These are phyloP conservation scores for Gomphus bonarii DNA, from an alignment of 1,284 basidiomycete species.

Conservation along the genomic window DNA sequence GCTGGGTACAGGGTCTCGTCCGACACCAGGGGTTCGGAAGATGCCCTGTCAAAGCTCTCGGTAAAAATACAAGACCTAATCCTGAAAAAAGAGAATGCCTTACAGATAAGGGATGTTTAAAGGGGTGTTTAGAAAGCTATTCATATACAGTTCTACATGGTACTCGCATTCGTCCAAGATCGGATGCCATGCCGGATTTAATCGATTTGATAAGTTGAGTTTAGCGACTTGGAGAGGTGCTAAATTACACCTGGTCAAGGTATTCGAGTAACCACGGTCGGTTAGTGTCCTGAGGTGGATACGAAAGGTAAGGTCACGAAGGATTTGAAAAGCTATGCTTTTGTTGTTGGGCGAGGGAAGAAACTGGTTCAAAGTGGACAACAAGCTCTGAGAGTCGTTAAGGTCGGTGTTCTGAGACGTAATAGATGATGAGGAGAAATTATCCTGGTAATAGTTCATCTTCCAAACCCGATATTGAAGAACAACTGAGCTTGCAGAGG, in stretches of 20 bases:
- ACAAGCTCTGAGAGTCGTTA: not conserved
- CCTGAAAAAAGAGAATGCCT: not conserved
- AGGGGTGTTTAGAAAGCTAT: not conserved
- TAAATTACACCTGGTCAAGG: not conserved
- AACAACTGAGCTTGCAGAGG: not conserved
- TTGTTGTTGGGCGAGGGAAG: not conserved
- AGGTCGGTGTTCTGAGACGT: not conserved
- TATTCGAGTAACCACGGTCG: not conserved
- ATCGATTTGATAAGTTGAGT: not conserved
- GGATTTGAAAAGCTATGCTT: not conserved
- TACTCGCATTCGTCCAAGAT: constrained; percentile 5
- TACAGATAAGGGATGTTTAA: not conserved
- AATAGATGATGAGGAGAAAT: not conserved
- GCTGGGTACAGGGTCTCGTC: not conserved
- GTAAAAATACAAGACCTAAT: not conserved
- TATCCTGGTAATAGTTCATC: not conserved
- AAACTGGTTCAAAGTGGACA: not conserved
- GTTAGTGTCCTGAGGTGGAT: not conserved
- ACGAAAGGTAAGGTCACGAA: not conserved
- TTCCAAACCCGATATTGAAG: not conserved
- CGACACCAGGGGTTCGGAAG: not conserved
- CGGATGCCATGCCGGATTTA: not conserved
- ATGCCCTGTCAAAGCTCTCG: too few relatives aligned
- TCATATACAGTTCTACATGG: not conserved
- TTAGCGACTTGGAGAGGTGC: not conserved